Evolutionary conservation across 2,329 filamentous ascomycete genomes (phyloP).

Genomic region (Beauveria caledonica): DNA sequence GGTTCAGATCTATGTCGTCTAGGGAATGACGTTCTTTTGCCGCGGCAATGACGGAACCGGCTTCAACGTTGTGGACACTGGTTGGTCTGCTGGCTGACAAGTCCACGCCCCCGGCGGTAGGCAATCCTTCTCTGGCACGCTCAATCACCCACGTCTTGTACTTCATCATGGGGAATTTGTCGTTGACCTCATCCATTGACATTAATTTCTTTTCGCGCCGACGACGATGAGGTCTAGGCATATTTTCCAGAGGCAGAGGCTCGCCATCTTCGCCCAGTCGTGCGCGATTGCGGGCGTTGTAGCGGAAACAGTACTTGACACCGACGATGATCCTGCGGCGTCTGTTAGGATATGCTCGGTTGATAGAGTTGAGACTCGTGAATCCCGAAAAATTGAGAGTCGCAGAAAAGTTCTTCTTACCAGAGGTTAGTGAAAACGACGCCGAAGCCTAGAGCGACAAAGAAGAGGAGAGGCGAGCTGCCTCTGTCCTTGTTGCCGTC

Average conservation of each 20-base stretch:
- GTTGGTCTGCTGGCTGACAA: constrained; percentile 63
- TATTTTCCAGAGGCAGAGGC: constrained; percentile 76
- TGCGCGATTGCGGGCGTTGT: constrained; percentile 87
- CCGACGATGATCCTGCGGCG: constrained; percentile 88
- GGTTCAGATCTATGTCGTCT: constrained; percentile 30
- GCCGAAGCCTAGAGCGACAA: constrained; percentile 91
- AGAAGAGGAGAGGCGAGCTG: constrained; percentile 55
- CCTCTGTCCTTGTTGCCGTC: constrained; percentile 18
- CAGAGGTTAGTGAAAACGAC: constrained; percentile 98
- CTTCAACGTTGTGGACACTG: constrained; percentile 63
- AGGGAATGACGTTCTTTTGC: constrained; percentile 38
- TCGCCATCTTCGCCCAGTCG: constrained; percentile 74
- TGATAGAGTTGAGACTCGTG: background rate
- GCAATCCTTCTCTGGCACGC: constrained; percentile 74
- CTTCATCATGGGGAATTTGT: constrained; percentile 89
- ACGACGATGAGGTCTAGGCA: constrained; percentile 77
- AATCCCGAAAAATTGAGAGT: background rate
- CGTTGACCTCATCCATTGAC: constrained; percentile 98
- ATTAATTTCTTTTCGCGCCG: constrained; percentile 96
- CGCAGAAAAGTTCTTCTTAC: constrained; percentile 45
- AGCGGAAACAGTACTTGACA: constrained; percentile 98
- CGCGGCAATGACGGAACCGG: constrained; percentile 36
- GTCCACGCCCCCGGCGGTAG: constrained; percentile 76
- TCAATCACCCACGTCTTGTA: constrained; percentile 92
- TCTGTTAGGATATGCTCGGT: constrained; percentile 18